A percentile compares a stretch with the other conserved stretches of the same genome.
Conservation (phyloP, 2,329 filamentous ascomycete species). For the Fusarium veterinarium region DNA sequence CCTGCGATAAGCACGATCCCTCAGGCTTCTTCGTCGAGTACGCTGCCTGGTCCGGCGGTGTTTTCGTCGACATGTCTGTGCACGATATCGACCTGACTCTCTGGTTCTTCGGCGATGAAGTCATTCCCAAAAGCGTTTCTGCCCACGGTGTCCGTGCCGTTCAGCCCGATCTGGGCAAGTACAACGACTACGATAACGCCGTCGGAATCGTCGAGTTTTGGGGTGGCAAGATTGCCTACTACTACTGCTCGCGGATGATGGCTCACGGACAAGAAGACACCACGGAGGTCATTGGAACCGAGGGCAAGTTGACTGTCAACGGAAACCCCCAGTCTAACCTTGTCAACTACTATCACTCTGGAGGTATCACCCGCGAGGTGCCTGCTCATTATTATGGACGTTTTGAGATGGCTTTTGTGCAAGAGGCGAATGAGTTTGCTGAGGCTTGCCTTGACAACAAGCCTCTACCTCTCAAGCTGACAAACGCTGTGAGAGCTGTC, state of each 20-base stretch:
- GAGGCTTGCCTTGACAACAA: conserved; percentile 19
- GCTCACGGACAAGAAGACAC: conserved; percentile 75
- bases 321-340: conserved; percentile 25
- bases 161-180: conserved; percentile 43
- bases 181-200: conserved; percentile 48
- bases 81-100: conserved; percentile 67
- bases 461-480: conserved; percentile 46
- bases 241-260: conserved; percentile 75
- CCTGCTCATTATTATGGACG: conserved; percentile 25
- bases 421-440: conserved; percentile 24
- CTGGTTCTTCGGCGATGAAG: conserved; percentile 50
- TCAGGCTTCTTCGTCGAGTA: conserved; percentile 76
- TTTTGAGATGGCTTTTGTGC: conserved; percentile 20
- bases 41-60: conserved; percentile 71
- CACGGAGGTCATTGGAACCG: conserved; percentile 75
- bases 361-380: conserved; percentile 13
- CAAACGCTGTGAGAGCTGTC: conserved; percentile 15
- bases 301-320: conserved; percentile 72
- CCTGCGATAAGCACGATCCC: conserved; percentile 74
- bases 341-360: conserved; percentile 18
- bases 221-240: conserved; percentile 71
- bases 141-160: conserved; percentile 47
- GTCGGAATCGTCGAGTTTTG: conserved; percentile 73
- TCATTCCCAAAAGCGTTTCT: conserved; percentile 44
- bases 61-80: conserved; percentile 77